These are phyloP conservation scores for Acacia crassicarpa DNA, from an alignment of 306 rosid genomes.

Conservation along the genomic window DNA sequence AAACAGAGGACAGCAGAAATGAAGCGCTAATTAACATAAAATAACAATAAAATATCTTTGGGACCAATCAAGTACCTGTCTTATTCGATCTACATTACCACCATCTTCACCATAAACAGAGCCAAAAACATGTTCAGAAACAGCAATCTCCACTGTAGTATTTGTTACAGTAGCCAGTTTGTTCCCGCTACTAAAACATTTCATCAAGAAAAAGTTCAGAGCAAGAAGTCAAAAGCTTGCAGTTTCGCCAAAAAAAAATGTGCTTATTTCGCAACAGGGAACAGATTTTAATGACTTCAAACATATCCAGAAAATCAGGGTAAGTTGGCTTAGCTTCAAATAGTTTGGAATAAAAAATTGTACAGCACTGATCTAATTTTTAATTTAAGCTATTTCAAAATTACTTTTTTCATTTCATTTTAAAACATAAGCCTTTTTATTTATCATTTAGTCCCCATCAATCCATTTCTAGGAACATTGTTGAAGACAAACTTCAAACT, in stretches of 20 bases:
- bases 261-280: constrained; percentile 7
- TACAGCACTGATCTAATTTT: neutral
- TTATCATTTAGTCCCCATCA: neutral
- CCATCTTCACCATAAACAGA: constrained; percentile 71
- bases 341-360: neutral
- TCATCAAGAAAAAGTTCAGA: constrained; percentile 12
- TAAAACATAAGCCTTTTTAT: neutral
- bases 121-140: constrained; percentile 53
- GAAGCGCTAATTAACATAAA: neutral
- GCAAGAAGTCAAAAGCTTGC: constrained; percentile 17
- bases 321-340: neutral
- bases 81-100: constrained; percentile 51
- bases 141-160: constrained; percentile 58
- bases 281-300: neutral
- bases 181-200: constrained; percentile 43
- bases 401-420: neutral
- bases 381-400: neutral
- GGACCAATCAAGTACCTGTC: constrained; percentile 47
- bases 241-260: constrained; percentile 6
- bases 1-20: neutral
- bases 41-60: constrained; percentile 14
- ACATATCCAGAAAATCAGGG: neutral
- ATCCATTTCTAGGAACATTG: constrained; percentile 3
- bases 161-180: constrained; percentile 60
- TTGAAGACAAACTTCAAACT: neutral